Base-by-base conservation (phyloP, 257 asterid genomes). In the Solanum pimpinellifolium region DNA sequence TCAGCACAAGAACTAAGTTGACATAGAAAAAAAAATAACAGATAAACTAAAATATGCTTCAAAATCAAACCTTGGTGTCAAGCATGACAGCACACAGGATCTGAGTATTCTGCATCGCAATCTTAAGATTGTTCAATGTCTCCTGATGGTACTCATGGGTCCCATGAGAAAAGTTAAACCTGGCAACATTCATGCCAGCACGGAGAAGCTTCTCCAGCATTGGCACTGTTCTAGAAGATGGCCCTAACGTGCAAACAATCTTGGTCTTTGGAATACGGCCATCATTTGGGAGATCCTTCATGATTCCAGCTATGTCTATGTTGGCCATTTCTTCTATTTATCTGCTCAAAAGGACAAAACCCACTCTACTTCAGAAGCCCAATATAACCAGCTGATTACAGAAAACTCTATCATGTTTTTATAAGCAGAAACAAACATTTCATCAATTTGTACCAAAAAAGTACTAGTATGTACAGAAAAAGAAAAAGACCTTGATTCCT, bases 121-220 rank as follows among this genome's bases (percentile, higher is more conserved):
- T 87, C 87, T 75, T 91, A 90, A 95, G 96, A 80, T 92, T 94
- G 88, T 95, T 47, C 5, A 95, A 90, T 56, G 96, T 94, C 76
- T 92, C 95, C 91, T 95, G 98, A 85, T 95, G 98, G 87, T 95
- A 95, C 59, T 94, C 97, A 37, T 95, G 98, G 41, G 96, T 88
- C n/a, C 98, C 98, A 18, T 95, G 98, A 12, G 98, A 95, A 90
- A 95, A 95, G 88, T 95, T 95, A 92, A 95, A 95, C 76, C 98
- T 74, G 27, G 98, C 98, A 85, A 95, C 98, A n/a, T 95, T 95
- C 98, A 95, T 94, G 7, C 98, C 98, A 2, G 98, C 98, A 12
- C 90, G 91, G 20, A 95, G 97, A 20, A 95, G 97, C 92, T 94
- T 95, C 93, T 95, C 98, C 77, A 90, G 33, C 97, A 94, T 95